Base-by-base conservation (phyloP, 1,139 yeast species). In the Meyerozyma sp. region DNA sequence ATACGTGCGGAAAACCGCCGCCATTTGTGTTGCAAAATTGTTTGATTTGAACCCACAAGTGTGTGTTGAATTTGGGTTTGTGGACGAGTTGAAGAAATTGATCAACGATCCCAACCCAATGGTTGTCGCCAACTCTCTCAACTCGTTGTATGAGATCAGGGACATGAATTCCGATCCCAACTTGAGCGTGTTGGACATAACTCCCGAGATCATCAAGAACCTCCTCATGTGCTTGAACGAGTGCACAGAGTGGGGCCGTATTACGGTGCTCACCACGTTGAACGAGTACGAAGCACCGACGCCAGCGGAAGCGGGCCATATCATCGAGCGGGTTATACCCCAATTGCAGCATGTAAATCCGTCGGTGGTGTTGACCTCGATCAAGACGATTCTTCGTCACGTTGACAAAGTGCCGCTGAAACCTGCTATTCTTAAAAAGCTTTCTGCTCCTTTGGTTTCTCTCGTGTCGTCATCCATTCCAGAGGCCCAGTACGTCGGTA, bases 241-340 rank as follows among this genome's bases (percentile, higher is more conserved):
- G 66, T 93, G 98, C 66, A 91, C 98, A 1, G 99, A 94, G 67
- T 94, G 99, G 99, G 98, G 98, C 6, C 79, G 98, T 58, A 86
- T 93, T 52, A 82, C 97, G 2, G 87, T 94, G 40, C 73, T 94
- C 50, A 79, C 88, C 2, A 90, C 96, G 1, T 68, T 94, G 51
- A 75, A 89, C 8, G 91, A 85, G 41, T 93, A 84, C 61, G 65
- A 77, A 3, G 71, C 87, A 0, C 51, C 56, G 2, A 78, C 75
- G 43, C 60, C 69, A 1, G 74, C 76, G 23, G 96, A 91, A 57
- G 90, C 95, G 2, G 81, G 78, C 51, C 93, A 88, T 59, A 89
- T 94, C 44, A 79, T 94, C 50, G 98, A 91, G 59, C 75, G 97
- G 50, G 91, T 90, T 8, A 79, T 88, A 6, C 98, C 99, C 7